These are phyloP conservation scores for Phytophthora quininea DNA, from an alignment of 352 stramenopile genomes.

Conservation along the genomic window DNA sequence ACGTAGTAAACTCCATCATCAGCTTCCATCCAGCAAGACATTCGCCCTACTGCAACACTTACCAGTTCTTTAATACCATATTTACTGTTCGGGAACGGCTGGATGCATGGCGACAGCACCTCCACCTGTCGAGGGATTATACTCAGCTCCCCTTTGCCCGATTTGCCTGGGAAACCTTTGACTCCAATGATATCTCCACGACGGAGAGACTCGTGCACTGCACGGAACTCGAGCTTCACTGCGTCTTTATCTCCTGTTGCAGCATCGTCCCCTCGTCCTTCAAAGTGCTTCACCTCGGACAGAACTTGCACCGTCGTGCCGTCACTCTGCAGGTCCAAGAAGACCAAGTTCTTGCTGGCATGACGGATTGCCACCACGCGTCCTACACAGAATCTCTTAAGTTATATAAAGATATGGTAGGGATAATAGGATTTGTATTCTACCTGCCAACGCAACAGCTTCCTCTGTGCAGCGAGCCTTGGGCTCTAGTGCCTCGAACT, in stretches of 20 bases:
- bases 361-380: constrained; percentile 79
- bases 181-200: constrained; percentile 84
- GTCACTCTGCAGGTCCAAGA: constrained; percentile 75
- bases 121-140: constrained; percentile 85
- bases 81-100: constrained; percentile 89
- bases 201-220: constrained; percentile 72
- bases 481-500: constrained; percentile 55
- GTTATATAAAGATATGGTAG: not conserved
- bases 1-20: constrained; percentile 50
- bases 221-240: constrained; percentile 57
- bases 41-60: constrained; percentile 7
- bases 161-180: constrained; percentile 81
- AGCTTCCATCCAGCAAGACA: not conserved
- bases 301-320: constrained; percentile 76
- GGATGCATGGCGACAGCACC: constrained; percentile 96
- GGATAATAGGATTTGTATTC: constrained; percentile 1
- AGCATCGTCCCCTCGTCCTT: constrained; percentile 38
- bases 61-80: constrained; percentile 94
- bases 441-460: constrained; percentile 62
- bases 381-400: constrained; percentile 28
- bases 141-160: constrained; percentile 84
- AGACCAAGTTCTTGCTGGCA: constrained; percentile 86
- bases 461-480: constrained; percentile 67
- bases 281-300: constrained; percentile 77
- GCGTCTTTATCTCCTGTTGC: constrained; percentile 32